Percentiles rank a stretch among this genome's conserved stretches.
Evolutionary conservation across 23 red algal genomes (phyloP).

Genomic region (Gracilaria caudata): DNA sequence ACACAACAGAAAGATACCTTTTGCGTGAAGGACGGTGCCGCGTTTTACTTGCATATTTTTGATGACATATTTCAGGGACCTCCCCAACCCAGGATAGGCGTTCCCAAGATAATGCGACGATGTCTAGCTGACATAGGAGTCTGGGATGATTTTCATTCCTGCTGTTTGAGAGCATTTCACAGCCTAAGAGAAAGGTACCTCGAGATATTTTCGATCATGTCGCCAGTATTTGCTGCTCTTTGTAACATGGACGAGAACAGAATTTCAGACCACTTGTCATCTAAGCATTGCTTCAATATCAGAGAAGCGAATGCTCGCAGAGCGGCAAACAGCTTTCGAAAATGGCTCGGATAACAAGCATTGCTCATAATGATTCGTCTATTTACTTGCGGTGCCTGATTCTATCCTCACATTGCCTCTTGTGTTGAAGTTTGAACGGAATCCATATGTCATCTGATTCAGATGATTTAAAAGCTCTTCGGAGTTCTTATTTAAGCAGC

Average conservation of each 20-base stretch:
- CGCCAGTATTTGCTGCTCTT: conserved; percentile 23
- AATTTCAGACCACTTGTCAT: background rate
- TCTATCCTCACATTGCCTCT: background rate
- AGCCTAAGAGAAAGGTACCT: conserved; percentile 30
- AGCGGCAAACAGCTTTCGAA: conserved; percentile 34
- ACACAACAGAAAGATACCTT: background rate
- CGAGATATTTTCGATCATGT: conserved; percentile 32
- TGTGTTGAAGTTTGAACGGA: background rate
- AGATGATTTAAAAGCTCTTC: background rate
- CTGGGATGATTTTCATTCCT: conserved; percentile 38
- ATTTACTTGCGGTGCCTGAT: background rate
- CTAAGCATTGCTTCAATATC: conserved; percentile 27
- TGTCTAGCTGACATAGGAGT: conserved; percentile 34
- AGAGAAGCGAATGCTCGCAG: background rate
- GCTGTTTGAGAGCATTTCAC: conserved; percentile 42
- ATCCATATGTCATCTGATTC: background rate
- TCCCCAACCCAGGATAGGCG: background rate
- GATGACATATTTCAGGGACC: conserved; percentile 32
- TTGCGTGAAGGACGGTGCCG: conserved; percentile 29
- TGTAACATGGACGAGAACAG: conserved; percentile 20
- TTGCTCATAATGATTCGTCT: background rate
- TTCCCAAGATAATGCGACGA: conserved; percentile 19
- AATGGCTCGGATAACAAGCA: conserved; percentile 32
- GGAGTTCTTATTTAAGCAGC: background rate
- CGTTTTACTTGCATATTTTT: conserved; percentile 26